A percentile compares a stretch with the other conserved stretches of the same genome.
These are phyloP conservation scores for Nephelium lappaceum DNA, from an alignment of 345 rosid genomes.

Conservation along the genomic window DNA sequence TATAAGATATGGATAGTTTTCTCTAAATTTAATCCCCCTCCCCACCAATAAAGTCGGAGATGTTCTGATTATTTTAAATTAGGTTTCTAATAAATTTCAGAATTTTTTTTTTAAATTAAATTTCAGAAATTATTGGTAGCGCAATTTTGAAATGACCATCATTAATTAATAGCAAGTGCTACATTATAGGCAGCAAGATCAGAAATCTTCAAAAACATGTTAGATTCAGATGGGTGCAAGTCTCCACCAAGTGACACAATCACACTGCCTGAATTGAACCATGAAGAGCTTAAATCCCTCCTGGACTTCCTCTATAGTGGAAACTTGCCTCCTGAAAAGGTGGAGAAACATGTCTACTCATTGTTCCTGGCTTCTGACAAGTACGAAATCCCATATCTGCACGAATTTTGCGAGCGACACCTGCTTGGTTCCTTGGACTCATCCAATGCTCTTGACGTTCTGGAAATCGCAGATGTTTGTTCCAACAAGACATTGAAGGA, in stretches of 20 bases:
- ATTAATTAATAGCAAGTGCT: neutral
- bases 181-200: conserved; percentile 73
- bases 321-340: conserved; percentile 44
- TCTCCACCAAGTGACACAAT: conserved; percentile 55
- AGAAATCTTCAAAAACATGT: conserved; percentile 70
- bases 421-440: conserved; percentile 51
- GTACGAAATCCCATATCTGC: conserved; percentile 68
- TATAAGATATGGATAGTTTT: no score
- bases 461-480: conserved; percentile 67
- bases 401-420: conserved; percentile 58
- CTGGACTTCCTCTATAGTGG: conserved; percentile 83
- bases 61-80: no score
- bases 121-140: no score
- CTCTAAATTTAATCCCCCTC: no score
- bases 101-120: no score
- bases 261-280: conserved; percentile 60
- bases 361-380: conserved; percentile 71
- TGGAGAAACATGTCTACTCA: conserved; percentile 56
- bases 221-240: conserved; percentile 69
- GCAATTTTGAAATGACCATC: no score
- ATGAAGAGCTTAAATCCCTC: conserved; percentile 70
- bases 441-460: conserved; percentile 56
- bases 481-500: conserved; percentile 55
- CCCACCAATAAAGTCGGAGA: no score
- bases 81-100: no score